Percentiles rank a stretch among this genome's conserved stretches.
phyloP scores from a whole-genome alignment of 208 protist species.

The Leishmania lainsoni region DNA sequence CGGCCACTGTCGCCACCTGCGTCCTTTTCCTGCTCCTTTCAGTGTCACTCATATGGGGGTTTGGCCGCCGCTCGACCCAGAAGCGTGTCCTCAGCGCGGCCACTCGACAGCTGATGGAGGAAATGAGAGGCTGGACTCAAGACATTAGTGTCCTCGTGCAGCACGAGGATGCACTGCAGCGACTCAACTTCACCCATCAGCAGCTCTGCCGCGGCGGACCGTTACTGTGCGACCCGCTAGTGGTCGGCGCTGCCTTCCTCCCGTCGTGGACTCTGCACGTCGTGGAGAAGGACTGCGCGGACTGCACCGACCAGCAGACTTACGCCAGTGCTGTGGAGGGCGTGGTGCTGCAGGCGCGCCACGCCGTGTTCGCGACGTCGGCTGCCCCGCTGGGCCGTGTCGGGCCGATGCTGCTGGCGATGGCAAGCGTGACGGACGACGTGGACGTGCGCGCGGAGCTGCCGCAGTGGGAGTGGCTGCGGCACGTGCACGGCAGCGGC shows the following conservation, averaged over 20 bases:
- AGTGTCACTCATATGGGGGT: too few relatives aligned
- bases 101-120: too few relatives aligned
- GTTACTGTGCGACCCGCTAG: not conserved
- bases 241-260: not conserved
- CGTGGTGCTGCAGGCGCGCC: not conserved
- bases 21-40: too few relatives aligned
- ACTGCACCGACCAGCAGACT: not conserved
- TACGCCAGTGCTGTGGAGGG: not conserved
- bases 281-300: not conserved
- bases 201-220: not conserved
- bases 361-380: conserved; percentile 16
- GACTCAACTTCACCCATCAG: not conserved
- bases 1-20: too few relatives aligned
- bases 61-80: too few relatives aligned
- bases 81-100: too few relatives aligned
- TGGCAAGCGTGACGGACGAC: conserved; percentile 36
- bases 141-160: not conserved
- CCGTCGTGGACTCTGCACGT: conserved; percentile 11
- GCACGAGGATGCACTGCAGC: not conserved
- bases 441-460: conserved; percentile 11
- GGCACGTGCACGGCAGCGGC: conserved; percentile 6
- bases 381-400: conserved; percentile 21
- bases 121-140: too few relatives aligned
- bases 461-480: conserved; percentile 21
- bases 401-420: conserved; percentile 35